phyloP scores from a whole-genome alignment of 2,329 filamentous ascomycete species.

The Fusarium azukiicola region DNA sequence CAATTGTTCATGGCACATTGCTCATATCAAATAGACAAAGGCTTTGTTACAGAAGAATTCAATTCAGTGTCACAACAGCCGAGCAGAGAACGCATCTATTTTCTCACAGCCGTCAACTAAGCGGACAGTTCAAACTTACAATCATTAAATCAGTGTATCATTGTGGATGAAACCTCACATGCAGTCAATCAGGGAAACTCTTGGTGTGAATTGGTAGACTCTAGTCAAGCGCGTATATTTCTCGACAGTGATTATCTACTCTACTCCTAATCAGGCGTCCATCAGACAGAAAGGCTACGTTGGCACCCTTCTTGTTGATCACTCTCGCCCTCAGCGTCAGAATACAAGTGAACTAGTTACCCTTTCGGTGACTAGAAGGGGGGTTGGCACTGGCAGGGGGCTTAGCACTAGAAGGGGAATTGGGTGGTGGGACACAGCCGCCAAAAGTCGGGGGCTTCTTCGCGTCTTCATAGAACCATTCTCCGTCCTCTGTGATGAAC shows the following conservation, averaged over 20 bases:
- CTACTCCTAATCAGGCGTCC: background rate
- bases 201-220: background rate
- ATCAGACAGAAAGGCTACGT: background rate
- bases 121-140: too few relatives aligned
- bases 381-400: too few relatives aligned
- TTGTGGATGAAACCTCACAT: background rate
- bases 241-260: background rate
- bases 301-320: too few relatives aligned
- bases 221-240: background rate
- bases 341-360: too few relatives aligned
- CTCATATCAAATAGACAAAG: background rate
- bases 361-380: too few relatives aligned
- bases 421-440: too few relatives aligned
- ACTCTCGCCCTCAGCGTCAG: too few relatives aligned
- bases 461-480: background rate
- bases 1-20: too few relatives aligned
- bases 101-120: background rate
- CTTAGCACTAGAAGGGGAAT: too few relatives aligned
- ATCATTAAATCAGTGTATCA: too few relatives aligned
- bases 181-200: background rate
- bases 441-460: background rate
- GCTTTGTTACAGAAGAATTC: background rate
- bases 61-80: background rate
- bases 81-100: background rate
- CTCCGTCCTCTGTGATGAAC: background rate